Conservation (phyloP, 2,329 filamentous ascomycete species). For the Corynespora cassiicola region DNA sequence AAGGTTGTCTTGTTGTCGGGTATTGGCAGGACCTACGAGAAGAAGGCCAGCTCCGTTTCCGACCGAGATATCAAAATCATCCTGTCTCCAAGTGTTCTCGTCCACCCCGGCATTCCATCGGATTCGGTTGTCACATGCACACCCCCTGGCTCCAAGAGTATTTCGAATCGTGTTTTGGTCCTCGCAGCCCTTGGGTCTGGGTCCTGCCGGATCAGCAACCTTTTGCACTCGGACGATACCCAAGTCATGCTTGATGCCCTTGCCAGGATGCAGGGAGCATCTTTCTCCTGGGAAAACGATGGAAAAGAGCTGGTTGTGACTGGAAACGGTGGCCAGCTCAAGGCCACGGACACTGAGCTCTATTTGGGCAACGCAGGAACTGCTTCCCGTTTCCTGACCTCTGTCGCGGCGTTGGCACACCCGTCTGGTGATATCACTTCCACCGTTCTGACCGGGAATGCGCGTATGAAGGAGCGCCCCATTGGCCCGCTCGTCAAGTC, state of each 20-base stretch:
- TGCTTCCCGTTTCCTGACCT: conserved; percentile 92
- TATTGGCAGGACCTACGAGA: conserved; percentile 88
- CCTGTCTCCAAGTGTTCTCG: conserved; percentile 77
- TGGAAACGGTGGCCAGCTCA: conserved; percentile 86
- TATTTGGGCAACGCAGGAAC: conserved; percentile 98
- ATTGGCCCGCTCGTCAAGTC: conserved; percentile 94
- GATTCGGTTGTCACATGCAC: conserved; percentile 75
- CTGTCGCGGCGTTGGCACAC: conserved; percentile 83
- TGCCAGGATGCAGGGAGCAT: conserved; percentile 80
- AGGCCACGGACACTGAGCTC: conserved; percentile 76
- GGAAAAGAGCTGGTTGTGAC: conserved; percentile 90
- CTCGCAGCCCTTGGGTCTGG: conserved; percentile 88
- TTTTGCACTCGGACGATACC: conserved; percentile 95
- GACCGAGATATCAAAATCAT: conserved; percentile 84
- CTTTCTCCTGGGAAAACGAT: conserved; percentile 91
- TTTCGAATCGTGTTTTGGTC: conserved; percentile 95
- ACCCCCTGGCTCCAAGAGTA: conserved; percentile 95
- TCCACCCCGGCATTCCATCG: conserved; percentile 74
- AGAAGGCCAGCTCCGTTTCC: conserved; percentile 85
- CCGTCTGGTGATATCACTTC: conserved; percentile 66
- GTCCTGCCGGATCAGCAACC: conserved; percentile 85
- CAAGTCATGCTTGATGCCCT: conserved; percentile 98
- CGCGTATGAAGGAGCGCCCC: conserved; percentile 93
- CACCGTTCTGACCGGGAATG: conserved; percentile 89
- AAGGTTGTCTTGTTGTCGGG: conserved; percentile 92